These are phyloP conservation scores for Candida maesae DNA, from an alignment of 805 yeast species.

Conservation along the genomic window DNA sequence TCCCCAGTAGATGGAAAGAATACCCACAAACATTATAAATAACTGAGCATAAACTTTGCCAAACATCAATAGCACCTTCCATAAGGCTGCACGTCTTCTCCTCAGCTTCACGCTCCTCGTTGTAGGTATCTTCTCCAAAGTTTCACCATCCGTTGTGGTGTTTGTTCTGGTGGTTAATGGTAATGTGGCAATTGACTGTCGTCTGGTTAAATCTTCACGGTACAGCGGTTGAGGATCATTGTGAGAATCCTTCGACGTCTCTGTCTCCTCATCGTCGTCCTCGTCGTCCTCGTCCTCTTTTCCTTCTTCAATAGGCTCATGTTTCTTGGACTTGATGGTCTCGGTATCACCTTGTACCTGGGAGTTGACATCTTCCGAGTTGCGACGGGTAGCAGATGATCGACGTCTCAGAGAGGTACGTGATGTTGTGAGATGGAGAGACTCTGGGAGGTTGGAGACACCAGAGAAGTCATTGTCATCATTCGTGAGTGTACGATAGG, in stretches of 20 bases:
- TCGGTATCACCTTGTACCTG: too few relatives aligned
- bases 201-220: background rate
- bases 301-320: conserved; percentile 1
- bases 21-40: conserved; percentile 22
- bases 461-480: conserved; percentile 14
- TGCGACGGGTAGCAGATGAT: conserved; percentile 5
- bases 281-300: conserved; percentile 3
- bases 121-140: conserved; percentile 8
- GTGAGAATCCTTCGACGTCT: background rate
- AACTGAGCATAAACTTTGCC: conserved; percentile 18
- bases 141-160: background rate
- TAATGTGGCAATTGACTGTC: background rate
- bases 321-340: background rate
- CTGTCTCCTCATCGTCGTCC: background rate
- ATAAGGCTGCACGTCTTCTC: conserved; percentile 7
- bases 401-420: conserved; percentile 5
- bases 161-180: background rate
- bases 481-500: conserved; percentile 10
- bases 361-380: too few relatives aligned
- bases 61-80: conserved; percentile 17
- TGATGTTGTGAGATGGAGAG: conserved; percentile 8
- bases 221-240: background rate
- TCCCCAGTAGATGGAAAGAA: conserved; percentile 31
- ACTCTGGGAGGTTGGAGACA: conserved; percentile 8
- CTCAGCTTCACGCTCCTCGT: conserved; percentile 14